These are phyloP conservation scores for Leishmania guyanensis DNA, from an alignment of 208 protist genomes.

Conservation along the genomic window DNA sequence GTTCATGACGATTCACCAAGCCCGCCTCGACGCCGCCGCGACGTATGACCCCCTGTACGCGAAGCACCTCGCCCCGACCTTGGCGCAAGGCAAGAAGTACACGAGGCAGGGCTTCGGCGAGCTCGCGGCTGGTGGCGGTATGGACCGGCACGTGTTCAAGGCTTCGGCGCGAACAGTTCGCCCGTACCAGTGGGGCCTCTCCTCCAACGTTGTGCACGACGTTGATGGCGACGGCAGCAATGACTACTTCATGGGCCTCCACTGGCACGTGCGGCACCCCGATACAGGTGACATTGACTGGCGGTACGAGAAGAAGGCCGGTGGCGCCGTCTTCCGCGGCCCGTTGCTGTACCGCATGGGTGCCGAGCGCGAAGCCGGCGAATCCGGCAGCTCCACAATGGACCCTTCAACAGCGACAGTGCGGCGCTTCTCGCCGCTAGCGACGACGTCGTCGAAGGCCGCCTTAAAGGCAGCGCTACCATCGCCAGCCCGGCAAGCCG, in stretches of 20 bases:
- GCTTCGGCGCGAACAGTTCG: constrained; percentile 23
- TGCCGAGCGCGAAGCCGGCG: constrained; percentile 51
- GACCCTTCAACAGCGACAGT: constrained; percentile 50
- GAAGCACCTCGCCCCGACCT: constrained; percentile 44
- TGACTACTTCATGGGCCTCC: constrained; percentile 70
- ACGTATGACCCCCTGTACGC: constrained; percentile 73
- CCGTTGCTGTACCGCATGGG: constrained; percentile 79
- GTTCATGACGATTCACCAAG: constrained; percentile 78
- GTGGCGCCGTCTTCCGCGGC: constrained; percentile 72
- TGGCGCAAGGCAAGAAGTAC: constrained; percentile 81
- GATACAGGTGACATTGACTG: constrained; percentile 86
- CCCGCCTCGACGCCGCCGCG: constrained; percentile 73
- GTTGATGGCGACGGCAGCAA: constrained; percentile 73
- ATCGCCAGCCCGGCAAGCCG: constrained; percentile 1
- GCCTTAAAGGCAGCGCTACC: constrained; percentile 8
- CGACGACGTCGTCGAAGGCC: background rate
- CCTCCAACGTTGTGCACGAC: constrained; percentile 59
- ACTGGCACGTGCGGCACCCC: constrained; percentile 78
- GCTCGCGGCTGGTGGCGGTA: constrained; percentile 69
- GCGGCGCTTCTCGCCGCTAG: constrained; percentile 20
- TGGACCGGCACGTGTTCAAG: constrained; percentile 72
- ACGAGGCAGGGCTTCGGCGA: constrained; percentile 59
- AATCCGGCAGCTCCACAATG: constrained; percentile 49
- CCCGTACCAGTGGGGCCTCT: constrained; percentile 70
- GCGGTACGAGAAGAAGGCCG: constrained; percentile 80